Base-by-base conservation (phyloP, 108 stramenopile species). In the Discostella stelligeroides region DNA sequence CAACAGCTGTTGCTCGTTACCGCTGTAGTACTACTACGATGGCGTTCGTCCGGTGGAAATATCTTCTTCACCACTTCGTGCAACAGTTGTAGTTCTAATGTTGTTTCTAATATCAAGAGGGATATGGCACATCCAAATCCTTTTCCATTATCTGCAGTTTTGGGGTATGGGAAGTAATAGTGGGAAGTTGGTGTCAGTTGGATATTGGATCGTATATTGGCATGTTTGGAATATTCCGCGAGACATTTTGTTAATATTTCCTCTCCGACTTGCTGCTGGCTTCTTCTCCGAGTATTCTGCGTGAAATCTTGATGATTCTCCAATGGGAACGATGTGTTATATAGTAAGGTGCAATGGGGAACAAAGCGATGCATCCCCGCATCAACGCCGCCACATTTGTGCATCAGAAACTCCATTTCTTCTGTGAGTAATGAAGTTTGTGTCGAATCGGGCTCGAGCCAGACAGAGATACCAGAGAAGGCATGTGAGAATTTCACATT, bases 111-210 rank as follows among this genome's bases (percentile, higher is more conserved):
- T 4, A 77, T 51, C 18, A 82, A 38, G 28, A 82, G 23, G 8
- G 72, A 66, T 28, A 82, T 82, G 5, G 55, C 63, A 47, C 81
- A 82, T 23, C 76, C 81, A 51, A 82, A 82, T 8, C 81, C 81
- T 54, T 64, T 72, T 29, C 81, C 81, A 41, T 73, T 49, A 58
- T 82, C 81, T 0, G 81, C 81, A 5, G 37, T 30, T 53, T 67
- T 73, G 57, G 81, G 81, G 41, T 82, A 82, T n/a, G 64, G 76
- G 41, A 82, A 82, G 57, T 76, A 82, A 29, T 73, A 78, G n/a
- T 48, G 63, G 13, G 58, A 56, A 34, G 63, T 51, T 7, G 81
- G 74, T 45, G 29, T 61, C 39, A 82, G 17, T 46, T 76, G 30
- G 7, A 73, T 2, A 4, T 28, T 24, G 30, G 65, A 27, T 15